phyloP scores from a whole-genome alignment of 495 filamentous ascomycete genomes.

The Sphaerosporella brunnea region DNA sequence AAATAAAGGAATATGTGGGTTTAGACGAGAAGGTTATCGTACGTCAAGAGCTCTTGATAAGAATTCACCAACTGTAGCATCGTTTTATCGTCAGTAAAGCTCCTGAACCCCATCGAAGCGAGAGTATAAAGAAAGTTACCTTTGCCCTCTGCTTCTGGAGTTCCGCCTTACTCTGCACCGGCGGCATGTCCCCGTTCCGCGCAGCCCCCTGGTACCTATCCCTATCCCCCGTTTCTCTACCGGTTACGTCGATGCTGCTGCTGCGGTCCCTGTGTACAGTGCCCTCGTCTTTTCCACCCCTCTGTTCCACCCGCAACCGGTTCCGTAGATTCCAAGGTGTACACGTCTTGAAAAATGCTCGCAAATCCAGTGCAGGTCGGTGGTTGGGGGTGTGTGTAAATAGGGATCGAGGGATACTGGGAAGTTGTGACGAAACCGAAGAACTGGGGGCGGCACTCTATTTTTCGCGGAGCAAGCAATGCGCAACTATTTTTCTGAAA shows the following conservation, averaged over 20 bases:
- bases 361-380: conserved; percentile 7
- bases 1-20: no score
- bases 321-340: conserved; percentile 1
- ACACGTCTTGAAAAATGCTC: neutral
- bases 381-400: no score
- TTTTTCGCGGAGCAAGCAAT: no score
- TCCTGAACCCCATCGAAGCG: neutral
- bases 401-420: no score
- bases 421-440: no score
- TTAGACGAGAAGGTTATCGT: no score
- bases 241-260: neutral
- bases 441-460: no score
- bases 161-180: conserved; percentile 58
- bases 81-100: conserved; percentile 12
- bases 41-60: conserved; percentile 91
- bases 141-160: conserved; percentile 84
- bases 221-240: conserved; percentile 4
- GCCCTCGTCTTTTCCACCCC: neutral
- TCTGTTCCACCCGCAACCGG: neutral
- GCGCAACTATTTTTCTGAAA: no score
- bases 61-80: conserved; percentile 68
- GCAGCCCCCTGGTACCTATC: neutral
- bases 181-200: conserved; percentile 22
- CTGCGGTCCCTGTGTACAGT: neutral
- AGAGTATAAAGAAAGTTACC: conserved; percentile 34